Percentiles rank a stretch among this genome's conserved stretches.
These are phyloP conservation scores for Voacanga thouarsii DNA, from an alignment of 257 asterid species.

Conservation along the genomic window DNA sequence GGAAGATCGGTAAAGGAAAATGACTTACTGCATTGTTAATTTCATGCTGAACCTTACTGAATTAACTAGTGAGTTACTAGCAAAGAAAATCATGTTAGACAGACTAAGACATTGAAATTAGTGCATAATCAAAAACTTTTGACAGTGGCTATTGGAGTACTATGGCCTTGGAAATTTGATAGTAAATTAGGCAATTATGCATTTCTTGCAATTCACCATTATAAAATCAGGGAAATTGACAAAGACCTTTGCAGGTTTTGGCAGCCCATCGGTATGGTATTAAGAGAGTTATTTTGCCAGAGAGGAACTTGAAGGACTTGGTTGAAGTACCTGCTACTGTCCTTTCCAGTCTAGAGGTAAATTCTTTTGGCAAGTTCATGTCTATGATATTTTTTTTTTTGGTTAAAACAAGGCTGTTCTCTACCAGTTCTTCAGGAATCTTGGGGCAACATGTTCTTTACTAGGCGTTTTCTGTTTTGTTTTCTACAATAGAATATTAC, in stretches of 20 bases:
- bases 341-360: constrained; percentile 83
- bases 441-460: background rate
- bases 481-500: too few relatives aligned
- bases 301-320: constrained; percentile 89
- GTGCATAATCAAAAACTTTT: background rate
- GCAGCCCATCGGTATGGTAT: constrained; percentile 96
- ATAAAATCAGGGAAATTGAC: background rate
- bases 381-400: constrained; percentile 8
- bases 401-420: constrained; percentile 1
- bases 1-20: background rate
- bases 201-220: background rate
- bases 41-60: background rate
- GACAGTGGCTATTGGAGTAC: background rate
- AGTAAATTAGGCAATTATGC: background rate
- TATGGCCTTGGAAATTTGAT: background rate
- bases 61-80: background rate
- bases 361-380: background rate
- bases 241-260: constrained; percentile 59
- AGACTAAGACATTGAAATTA: background rate
- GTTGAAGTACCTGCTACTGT: constrained; percentile 93
- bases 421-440: background rate
- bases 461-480: background rate
- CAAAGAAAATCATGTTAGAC: background rate
- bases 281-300: constrained; percentile 93
- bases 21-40: background rate